Evolutionary conservation across 139 green algal species (phyloP).

Genomic region (Closterium sp.): DNA sequence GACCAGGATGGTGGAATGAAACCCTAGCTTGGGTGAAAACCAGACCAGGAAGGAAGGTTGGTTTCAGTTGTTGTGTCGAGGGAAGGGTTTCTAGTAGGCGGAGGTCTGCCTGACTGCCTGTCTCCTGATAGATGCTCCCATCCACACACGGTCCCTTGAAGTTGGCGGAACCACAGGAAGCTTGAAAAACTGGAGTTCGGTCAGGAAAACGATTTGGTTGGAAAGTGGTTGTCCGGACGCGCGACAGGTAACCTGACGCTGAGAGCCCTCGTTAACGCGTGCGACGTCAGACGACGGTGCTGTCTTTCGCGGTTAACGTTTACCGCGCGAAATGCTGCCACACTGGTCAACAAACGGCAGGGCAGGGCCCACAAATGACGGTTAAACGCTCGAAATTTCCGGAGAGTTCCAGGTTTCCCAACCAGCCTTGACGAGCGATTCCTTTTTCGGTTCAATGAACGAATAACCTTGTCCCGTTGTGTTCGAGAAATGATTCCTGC

Average conservation of each 20-base stretch:
- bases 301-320: background rate
- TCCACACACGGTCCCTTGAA: background rate
- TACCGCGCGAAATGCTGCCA: background rate
- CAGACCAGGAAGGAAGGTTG: background rate
- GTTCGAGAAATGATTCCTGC: background rate
- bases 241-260: background rate
- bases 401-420: background rate
- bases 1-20: background rate
- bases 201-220: background rate
- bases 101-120: too few species aligned
- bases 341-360: background rate
- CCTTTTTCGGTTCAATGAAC: background rate
- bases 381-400: background rate
- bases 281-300: background rate
- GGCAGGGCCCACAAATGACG: background rate
- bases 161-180: background rate
- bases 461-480: background rate
- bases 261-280: background rate
- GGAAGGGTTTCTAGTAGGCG: background rate
- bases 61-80: background rate
- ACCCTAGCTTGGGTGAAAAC: background rate
- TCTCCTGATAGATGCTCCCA: too few species aligned
- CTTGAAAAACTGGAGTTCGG: background rate
- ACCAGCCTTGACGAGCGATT: too few species aligned
- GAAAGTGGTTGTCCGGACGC: background rate